Evolutionary conservation across 1,139 yeast species (phyloP).

Genomic region (Blastobotrys apis): DNA sequence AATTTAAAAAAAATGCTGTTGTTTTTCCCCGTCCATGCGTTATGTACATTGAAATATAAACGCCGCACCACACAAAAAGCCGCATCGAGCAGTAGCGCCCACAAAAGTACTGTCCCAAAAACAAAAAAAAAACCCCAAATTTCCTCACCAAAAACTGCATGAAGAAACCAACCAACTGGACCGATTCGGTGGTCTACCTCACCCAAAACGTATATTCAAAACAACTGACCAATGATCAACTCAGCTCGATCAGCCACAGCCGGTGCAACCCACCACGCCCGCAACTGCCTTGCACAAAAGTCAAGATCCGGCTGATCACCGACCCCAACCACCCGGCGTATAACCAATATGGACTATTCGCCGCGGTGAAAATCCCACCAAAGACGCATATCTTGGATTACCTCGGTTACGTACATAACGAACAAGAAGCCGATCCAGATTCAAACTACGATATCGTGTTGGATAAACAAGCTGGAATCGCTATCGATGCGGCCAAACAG

Average conservation of each 20-base stretch:
- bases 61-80: no score
- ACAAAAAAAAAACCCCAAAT: no score
- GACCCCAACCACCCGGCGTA: conserved; percentile 28
- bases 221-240: conserved; percentile 15
- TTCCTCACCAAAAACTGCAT: no score
- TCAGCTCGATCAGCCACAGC: conserved; percentile 16
- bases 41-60: no score
- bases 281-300: conserved; percentile 19
- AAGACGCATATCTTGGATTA: conserved; percentile 28
- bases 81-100: no score
- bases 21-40: no score
- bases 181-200: conserved; percentile 18
- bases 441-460: conserved; percentile 31
- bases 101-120: no score
- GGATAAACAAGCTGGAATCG: conserved; percentile 23
- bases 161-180: conserved; percentile 21
- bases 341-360: conserved; percentile 30
- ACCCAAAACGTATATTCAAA: conserved; percentile 22
- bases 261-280: not conserved
- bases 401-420: conserved; percentile 29
- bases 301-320: conserved; percentile 23
- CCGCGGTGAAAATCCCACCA: conserved; percentile 24
- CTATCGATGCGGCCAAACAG: conserved; percentile 27
- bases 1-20: not conserved
- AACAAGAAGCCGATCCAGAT: conserved; percentile 23